phyloP scores from a whole-genome alignment of 768 basidiomycete genomes.

The Mycena pura region DNA sequence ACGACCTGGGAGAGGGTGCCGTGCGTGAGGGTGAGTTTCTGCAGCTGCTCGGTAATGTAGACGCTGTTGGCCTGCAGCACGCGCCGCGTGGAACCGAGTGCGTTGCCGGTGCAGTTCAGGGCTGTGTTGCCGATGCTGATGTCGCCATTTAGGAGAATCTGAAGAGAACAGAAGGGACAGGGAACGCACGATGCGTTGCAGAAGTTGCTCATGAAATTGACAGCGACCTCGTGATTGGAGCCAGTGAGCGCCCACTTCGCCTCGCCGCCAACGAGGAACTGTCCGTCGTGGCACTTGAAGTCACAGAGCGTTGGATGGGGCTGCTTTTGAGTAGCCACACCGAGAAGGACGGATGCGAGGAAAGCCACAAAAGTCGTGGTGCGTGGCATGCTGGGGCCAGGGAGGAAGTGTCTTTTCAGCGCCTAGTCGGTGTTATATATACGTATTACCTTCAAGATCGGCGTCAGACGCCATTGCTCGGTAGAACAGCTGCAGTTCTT shows the following conservation, averaged over 20 bases:
- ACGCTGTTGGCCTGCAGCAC: conserved; percentile 1
- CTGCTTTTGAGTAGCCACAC: not conserved
- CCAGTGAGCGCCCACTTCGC: not conserved
- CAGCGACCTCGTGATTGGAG: not conserved
- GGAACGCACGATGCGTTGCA: conserved; percentile 3
- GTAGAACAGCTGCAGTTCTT: too few species aligned
- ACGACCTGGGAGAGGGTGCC: conserved; percentile 1
- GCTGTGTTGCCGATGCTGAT: conserved; percentile 1
- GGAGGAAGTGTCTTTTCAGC: too few species aligned
- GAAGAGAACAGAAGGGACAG: not conserved
- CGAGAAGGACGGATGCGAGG: not conserved
- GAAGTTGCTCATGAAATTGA: not conserved
- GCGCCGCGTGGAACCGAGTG: not conserved
- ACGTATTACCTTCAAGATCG: too few species aligned
- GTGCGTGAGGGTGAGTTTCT: not conserved
- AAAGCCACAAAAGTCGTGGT: not conserved
- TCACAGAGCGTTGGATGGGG: not conserved
- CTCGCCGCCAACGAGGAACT: not conserved
- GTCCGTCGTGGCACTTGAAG: not conserved
- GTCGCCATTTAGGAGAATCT: not conserved
- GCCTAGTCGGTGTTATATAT: too few species aligned
- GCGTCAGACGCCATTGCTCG: too few species aligned
- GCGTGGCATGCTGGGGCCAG: not conserved
- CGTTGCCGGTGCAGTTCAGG: not conserved
- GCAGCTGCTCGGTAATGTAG: conserved; percentile 5